Evolutionary conservation across 768 basidiomycete genomes (phyloP), one percentile per base, ranked within the genome.

Genomic region (Boletus tomentosulus): DNA sequence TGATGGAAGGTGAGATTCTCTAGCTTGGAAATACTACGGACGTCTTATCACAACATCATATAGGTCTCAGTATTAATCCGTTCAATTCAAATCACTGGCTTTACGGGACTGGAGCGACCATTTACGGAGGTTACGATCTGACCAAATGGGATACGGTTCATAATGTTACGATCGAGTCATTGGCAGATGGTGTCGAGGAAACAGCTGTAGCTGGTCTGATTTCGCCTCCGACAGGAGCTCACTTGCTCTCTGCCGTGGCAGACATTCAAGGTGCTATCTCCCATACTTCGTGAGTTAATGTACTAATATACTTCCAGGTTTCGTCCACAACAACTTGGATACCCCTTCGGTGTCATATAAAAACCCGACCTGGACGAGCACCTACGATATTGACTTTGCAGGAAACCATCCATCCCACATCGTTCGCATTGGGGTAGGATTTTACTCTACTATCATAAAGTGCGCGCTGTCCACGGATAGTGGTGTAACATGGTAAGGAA

Each of bases 41-140:
- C 15, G 8, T 53, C 43, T 44, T 16, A 46, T n/a, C 8, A 12
- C 15, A 43, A 11, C 19, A 5, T 19, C n/a, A 33, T 53, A 10
- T 22, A 81, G 77, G 76, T 27, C 65, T 85, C 44, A 73, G 69
- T 22, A 85, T 86, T 45, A 78, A 87, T 65, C 85, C 84, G 0
- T 83, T 85, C 60, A 80, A 87, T 63, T 83, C 81, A 1, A 78
- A 86, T 61, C 84, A 86, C 63, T 84, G 82, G 80, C 68, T 86
- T 19, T 85, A 85, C 64, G 84, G 85, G n/a, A 87, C 85, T 15
- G 85, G 85, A 27, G 76, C 72, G 13, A 86, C 85, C 4, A 75
- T 87, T 37, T 79, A 82, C 42, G 84, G 84, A 9, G 80, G 83
- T 6, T 78, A 74, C 48, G 79, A 84, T 56, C 67, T 84, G 34